phyloP scores from a whole-genome alignment of 768 basidiomycete species.

The Lactarius indigo region DNA sequence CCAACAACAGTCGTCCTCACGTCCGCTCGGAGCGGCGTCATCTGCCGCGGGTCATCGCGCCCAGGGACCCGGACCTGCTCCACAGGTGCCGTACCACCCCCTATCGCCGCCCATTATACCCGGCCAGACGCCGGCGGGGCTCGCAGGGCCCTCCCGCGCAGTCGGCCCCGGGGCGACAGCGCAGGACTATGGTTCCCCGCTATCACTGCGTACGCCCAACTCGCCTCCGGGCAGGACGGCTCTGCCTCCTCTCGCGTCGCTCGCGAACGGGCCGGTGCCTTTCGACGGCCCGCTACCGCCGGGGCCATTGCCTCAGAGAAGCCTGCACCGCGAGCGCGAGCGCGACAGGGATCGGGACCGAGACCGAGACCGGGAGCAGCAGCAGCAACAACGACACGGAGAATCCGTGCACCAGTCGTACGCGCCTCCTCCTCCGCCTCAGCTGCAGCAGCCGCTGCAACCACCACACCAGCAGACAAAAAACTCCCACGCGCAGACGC shows the following conservation, averaged over 20 bases:
- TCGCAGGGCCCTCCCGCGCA: constrained; percentile 1
- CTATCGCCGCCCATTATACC: constrained; percentile 7
- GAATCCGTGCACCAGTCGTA: constrained; percentile 14
- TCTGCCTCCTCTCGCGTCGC: constrained; percentile 15
- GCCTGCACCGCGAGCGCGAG: constrained; percentile 10
- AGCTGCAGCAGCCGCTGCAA: constrained; percentile 19
- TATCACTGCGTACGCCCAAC: constrained; percentile 8
- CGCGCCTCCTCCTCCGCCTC: constrained; percentile 23
- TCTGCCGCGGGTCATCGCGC: neutral
- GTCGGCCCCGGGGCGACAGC: neutral
- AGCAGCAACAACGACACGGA: neutral
- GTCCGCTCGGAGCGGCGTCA: neutral
- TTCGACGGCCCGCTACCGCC: constrained; percentile 13
- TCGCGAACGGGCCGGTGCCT: constrained; percentile 10
- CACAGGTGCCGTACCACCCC: constrained; percentile 13
- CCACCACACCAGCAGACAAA: constrained; percentile 23
- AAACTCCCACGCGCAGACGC: constrained; percentile 28
- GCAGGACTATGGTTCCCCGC: constrained; percentile 4
- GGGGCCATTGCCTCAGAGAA: neutral
- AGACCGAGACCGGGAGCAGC: neutral
- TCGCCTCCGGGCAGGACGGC: constrained; percentile 13
- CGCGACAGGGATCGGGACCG: neutral
- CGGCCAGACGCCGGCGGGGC: neutral
- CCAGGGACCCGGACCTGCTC: constrained; percentile 4
- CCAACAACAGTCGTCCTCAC: constrained; percentile 2